These are phyloP conservation scores for Mucor velutinosus DNA, from an alignment of 371 early-diverging fungal genomes.

Conservation along the genomic window DNA sequence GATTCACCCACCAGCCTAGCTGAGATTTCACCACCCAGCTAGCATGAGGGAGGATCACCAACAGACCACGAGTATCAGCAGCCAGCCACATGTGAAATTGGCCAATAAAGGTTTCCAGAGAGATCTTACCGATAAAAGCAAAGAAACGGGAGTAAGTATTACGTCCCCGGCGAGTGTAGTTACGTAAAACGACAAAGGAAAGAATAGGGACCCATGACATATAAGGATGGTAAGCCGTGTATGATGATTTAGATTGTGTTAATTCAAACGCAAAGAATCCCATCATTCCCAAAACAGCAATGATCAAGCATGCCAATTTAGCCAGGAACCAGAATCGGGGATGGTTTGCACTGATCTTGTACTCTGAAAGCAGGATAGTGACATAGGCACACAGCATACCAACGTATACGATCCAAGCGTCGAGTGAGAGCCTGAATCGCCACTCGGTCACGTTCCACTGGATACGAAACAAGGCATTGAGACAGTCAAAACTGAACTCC, in stretches of 20 bases:
- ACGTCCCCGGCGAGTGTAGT: conserved; percentile 54
- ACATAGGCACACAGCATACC: conserved; percentile 59
- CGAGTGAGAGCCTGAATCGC: conserved; percentile 66
- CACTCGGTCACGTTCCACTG: conserved; percentile 65
- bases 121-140: conserved; percentile 64
- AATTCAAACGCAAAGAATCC: conserved; percentile 56
- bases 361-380: conserved; percentile 47
- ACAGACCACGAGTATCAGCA: conserved; percentile 71
- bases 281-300: conserved; percentile 36
- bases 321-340: conserved; percentile 44
- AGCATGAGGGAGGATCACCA: conserved; percentile 45
- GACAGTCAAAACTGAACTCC: conserved; percentile 37
- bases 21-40: conserved; percentile 29
- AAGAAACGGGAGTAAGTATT: conserved; percentile 57
- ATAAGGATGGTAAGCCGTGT: conserved; percentile 65
- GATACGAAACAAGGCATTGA: conserved; percentile 47
- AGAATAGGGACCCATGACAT: conserved; percentile 66
- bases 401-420: conserved; percentile 63
- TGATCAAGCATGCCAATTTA: conserved; percentile 25
- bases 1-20: conserved; percentile 60
- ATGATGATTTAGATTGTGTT: conserved; percentile 47
- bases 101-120: conserved; percentile 77
- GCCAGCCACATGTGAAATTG: conserved; percentile 84
- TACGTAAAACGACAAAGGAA: conserved; percentile 67
- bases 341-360: conserved; percentile 20